These are phyloP conservation scores for Corylus heterophylla DNA, from an alignment of 306 rosid species.

Conservation along the genomic window DNA sequence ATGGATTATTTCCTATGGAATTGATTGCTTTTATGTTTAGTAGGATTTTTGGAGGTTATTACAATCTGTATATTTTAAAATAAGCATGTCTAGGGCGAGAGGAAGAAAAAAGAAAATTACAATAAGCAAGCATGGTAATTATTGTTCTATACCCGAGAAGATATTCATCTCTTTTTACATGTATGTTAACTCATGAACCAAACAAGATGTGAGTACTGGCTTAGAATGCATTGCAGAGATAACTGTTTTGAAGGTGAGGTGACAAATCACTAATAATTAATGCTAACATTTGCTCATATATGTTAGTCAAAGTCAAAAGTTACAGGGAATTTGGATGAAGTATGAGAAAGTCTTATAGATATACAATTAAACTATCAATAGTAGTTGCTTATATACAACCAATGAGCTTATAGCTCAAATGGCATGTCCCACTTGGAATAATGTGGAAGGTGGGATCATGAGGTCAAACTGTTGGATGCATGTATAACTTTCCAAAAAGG, in stretches of 20 bases:
- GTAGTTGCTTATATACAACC: not conserved
- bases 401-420: not conserved
- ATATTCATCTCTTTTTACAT: not conserved
- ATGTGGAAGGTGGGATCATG: not conserved
- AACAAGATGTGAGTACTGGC: not conserved
- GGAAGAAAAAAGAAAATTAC: conserved; percentile 1
- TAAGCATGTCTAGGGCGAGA: not conserved
- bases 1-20: not conserved
- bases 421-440: not conserved
- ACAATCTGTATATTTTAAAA: not conserved
- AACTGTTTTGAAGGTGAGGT: not conserved
- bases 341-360: not conserved
- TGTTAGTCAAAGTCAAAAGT: not conserved
- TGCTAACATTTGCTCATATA: not conserved
- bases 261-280: not conserved
- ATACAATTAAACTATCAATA: not conserved
- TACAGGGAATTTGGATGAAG: not conserved
- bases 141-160: not conserved
- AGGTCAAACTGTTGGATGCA: not conserved
- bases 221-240: not conserved
- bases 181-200: not conserved
- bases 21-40: not conserved
- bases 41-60: not conserved
- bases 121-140: not conserved
- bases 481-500: not conserved